A percentile compares a stretch with the other conserved stretches of the same genome.
Evolutionary conservation across 2,329 filamentous ascomycete species (phyloP).

Genomic region (Colletotrichum cuscutae): DNA sequence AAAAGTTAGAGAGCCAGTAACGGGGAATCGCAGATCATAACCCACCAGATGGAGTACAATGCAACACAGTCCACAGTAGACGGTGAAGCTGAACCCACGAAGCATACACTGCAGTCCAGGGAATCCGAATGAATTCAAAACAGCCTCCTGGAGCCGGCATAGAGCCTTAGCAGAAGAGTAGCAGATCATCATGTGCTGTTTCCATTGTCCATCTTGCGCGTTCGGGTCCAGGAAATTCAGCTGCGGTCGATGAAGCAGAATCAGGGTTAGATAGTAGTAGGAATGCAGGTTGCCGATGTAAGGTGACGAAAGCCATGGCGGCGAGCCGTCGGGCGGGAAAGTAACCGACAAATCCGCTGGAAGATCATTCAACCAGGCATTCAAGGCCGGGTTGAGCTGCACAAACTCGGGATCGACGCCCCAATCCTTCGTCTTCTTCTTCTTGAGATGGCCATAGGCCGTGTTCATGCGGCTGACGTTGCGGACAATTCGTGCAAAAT

Average conservation of each 20-base stretch:
- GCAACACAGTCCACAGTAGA: slow-evolving; percentile 92
- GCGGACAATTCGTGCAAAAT: slow-evolving; percentile 80
- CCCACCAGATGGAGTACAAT: slow-evolving; percentile 92
- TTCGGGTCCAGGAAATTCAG: slow-evolving; percentile 81
- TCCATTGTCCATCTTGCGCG: slow-evolving; percentile 79
- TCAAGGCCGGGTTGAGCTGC: slow-evolving; percentile 80
- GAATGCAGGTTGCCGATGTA: slow-evolving; percentile 90
- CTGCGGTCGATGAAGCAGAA: slow-evolving; percentile 90
- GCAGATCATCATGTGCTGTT: slow-evolving; percentile 86
- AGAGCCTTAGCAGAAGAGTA: slow-evolving; percentile 86
- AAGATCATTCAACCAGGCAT: slow-evolving; percentile 79
- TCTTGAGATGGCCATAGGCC: slow-evolving; percentile 78
- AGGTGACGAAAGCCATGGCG: slow-evolving; percentile 86
- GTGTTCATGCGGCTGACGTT: slow-evolving; percentile 83
- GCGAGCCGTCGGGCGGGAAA: slow-evolving; percentile 81
- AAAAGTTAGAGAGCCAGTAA: slow-evolving; percentile 2
- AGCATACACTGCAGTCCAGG: slow-evolving; percentile 90
- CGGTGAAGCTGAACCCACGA: slow-evolving; percentile 91
- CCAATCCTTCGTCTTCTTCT: slow-evolving; percentile 80
- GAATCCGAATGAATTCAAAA: slow-evolving; percentile 80
- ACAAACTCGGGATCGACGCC: slow-evolving; percentile 86
- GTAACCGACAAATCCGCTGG: slow-evolving; percentile 81
- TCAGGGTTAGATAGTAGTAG: slow-evolving; percentile 86
- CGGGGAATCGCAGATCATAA: slow-evolving; percentile 38
- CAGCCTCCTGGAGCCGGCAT: slow-evolving; percentile 87